A percentile compares a stretch with the other conserved stretches of the same genome.
phyloP scores from a whole-genome alignment of 1,284 basidiomycete species.

The Ustilago crameri region DNA sequence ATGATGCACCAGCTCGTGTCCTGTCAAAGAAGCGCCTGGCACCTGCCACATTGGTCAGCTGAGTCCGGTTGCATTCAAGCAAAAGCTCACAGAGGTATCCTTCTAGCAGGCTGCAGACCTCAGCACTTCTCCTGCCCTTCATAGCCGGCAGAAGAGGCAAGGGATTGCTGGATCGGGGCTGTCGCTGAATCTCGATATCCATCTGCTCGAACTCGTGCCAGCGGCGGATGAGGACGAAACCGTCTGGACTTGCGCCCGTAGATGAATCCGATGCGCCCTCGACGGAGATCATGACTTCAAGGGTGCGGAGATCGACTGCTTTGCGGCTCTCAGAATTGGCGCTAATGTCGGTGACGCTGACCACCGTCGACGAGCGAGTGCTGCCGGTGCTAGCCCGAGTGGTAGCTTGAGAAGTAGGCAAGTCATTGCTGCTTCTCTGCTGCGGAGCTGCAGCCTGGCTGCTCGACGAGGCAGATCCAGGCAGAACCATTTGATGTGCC shows the following conservation, averaged over 20 bases:
- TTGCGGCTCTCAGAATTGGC: slow-evolving; percentile 47
- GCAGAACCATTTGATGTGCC: slow-evolving; percentile 25
- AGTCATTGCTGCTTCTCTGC: slow-evolving; percentile 12
- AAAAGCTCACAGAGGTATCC: slow-evolving; percentile 54
- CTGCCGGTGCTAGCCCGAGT: slow-evolving; percentile 11
- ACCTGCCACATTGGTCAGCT: slow-evolving; percentile 21
- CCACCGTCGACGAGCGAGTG: slow-evolving; percentile 2
- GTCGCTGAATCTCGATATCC: slow-evolving; percentile 52
- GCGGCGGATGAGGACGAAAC: slow-evolving; percentile 60
- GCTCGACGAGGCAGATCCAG: slow-evolving; percentile 3
- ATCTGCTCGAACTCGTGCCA: slow-evolving; percentile 65
- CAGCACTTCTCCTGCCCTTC: slow-evolving; percentile 47
- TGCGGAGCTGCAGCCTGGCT: background rate
- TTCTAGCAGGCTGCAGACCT: slow-evolving; percentile 49
- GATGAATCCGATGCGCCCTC: slow-evolving; percentile 37
- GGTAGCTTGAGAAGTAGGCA: background rate
- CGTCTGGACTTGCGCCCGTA: slow-evolving; percentile 36
- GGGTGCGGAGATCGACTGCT: slow-evolving; percentile 49
- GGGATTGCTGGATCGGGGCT: slow-evolving; percentile 41
- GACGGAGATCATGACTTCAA: slow-evolving; percentile 64
- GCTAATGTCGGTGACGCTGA: slow-evolving; percentile 61
- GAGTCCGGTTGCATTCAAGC: slow-evolving; percentile 21
- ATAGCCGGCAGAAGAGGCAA: slow-evolving; percentile 45
- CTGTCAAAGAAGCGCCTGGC: slow-evolving; percentile 61
- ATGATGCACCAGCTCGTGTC: slow-evolving; percentile 53